These are phyloP conservation scores for Rhododendron simsii DNA, from an alignment of 148 eudicot genomes.

Conservation along the genomic window DNA sequence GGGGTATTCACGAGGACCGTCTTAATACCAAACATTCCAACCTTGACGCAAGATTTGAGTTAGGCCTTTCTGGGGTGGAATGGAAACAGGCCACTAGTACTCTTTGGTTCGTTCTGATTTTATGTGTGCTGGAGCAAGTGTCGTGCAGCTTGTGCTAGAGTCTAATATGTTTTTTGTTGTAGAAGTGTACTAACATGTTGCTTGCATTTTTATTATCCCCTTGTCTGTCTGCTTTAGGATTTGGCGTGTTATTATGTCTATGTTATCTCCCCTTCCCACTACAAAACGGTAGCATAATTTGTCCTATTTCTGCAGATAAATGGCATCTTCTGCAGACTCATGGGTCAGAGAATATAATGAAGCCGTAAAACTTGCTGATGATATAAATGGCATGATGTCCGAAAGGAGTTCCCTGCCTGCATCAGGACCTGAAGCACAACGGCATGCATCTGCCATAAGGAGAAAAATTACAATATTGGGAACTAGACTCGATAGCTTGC, in stretches of 20 bases:
- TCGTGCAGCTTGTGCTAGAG: not conserved
- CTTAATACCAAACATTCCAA: not conserved
- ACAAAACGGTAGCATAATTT: too few relatives aligned
- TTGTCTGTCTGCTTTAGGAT: not conserved
- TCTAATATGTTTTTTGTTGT: not conserved
- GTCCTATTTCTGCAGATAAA: constrained; percentile 20
- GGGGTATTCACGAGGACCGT: not conserved
- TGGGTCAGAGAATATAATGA: constrained; percentile 89
- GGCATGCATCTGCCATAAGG: constrained; percentile 72
- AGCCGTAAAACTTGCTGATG: constrained; percentile 73
- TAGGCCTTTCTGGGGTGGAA: not conserved
- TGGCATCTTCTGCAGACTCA: constrained; percentile 70
- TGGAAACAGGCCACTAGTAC: not conserved
- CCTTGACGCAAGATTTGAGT: not conserved
- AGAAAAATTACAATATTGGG: constrained; percentile 87
- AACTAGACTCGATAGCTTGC: constrained; percentile 78
- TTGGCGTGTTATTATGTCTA: not conserved
- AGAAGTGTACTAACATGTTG: not conserved
- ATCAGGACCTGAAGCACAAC: constrained; percentile 69
- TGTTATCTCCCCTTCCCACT: not conserved
- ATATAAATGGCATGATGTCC: constrained; percentile 65
- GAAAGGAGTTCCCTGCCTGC: constrained; percentile 51
- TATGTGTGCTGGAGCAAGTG: not conserved
- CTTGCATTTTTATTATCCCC: not conserved
- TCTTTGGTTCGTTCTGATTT: not conserved